phyloP scores from a whole-genome alignment of 2,329 filamentous ascomycete species.

The Rasamsonia emersonii region DNA sequence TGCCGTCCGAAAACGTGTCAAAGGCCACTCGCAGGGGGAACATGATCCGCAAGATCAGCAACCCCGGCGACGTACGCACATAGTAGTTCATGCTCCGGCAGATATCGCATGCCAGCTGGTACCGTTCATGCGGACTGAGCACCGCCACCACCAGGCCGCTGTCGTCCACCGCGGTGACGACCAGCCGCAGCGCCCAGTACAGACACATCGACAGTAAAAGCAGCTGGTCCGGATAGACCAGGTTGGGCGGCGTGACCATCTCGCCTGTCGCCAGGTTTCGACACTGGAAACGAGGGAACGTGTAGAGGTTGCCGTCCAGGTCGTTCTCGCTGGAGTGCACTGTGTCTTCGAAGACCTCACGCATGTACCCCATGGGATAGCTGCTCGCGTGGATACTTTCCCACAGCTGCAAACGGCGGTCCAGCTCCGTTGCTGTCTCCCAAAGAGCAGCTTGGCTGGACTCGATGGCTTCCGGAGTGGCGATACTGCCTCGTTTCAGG shows the following conservation, averaged over 20 bases:
- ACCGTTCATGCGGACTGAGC: slow-evolving; percentile 16
- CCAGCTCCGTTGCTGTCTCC: slow-evolving; percentile 13
- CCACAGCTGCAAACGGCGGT: slow-evolving; percentile 15
- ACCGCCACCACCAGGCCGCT: slow-evolving; percentile 14
- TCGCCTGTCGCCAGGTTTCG: slow-evolving; percentile 14
- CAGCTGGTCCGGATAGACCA: slow-evolving; percentile 18
- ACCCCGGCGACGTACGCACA: slow-evolving; percentile 17
- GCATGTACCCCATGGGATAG: slow-evolving; percentile 10
- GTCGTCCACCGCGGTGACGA: slow-evolving; percentile 14
- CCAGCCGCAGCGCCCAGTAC: slow-evolving; percentile 19
- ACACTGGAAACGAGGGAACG: slow-evolving; percentile 15
- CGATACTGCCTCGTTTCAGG: slow-evolving; percentile 3
- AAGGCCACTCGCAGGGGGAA: slow-evolving; percentile 20
- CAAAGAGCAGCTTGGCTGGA: slow-evolving; percentile 11
- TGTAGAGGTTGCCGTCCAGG: too few relatives aligned
- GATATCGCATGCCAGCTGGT: slow-evolving; percentile 21
- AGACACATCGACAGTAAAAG: slow-evolving; percentile 16
- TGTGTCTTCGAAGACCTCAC: slow-evolving; percentile 8
- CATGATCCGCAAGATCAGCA: slow-evolving; percentile 20
- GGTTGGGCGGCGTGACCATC: slow-evolving; percentile 9
- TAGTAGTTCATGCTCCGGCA: slow-evolving; percentile 23
- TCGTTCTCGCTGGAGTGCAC: slow-evolving; percentile 5
- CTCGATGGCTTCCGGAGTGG: slow-evolving; percentile 10
- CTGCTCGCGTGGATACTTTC: slow-evolving; percentile 11
- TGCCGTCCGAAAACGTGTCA: slow-evolving; percentile 18